phyloP scores from a whole-genome alignment of 2,329 filamentous ascomycete genomes.

The Botrytis hyacinthi region DNA sequence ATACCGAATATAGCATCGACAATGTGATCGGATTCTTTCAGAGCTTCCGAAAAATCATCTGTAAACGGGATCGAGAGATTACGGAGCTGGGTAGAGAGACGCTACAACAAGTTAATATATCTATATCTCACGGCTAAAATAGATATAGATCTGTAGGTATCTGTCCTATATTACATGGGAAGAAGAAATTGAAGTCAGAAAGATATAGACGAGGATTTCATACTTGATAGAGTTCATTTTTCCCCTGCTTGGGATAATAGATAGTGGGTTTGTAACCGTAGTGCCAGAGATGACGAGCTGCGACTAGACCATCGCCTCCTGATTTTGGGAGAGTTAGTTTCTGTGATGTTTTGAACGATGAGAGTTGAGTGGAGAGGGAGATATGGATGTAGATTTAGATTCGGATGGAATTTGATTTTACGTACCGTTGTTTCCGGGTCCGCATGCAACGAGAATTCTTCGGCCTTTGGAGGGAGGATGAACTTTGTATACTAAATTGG shows the following conservation, averaged over 20 bases:
- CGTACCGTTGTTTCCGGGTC: slow-evolving; percentile 71
- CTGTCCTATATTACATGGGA: not conserved
- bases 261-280: slow-evolving; percentile 88
- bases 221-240: slow-evolving; percentile 86
- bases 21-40: slow-evolving; percentile 72
- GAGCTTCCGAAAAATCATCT: slow-evolving; percentile 68
- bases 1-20: slow-evolving; percentile 90
- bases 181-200: not conserved
- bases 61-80: slow-evolving; percentile 82
- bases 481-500: slow-evolving; percentile 68
- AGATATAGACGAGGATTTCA: slow-evolving; percentile 21
- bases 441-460: slow-evolving; percentile 83
- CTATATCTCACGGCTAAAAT: not conserved
- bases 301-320: slow-evolving; percentile 94
- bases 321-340: not conserved
- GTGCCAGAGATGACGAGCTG: slow-evolving; percentile 84
- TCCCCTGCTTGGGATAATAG: slow-evolving; percentile 90
- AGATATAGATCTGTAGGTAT: not conserved
- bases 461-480: slow-evolving; percentile 72
- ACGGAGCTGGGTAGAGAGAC: slow-evolving; percentile 79
- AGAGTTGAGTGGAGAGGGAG: not conserved
- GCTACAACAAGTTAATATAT: slow-evolving; percentile 47
- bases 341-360: not conserved
- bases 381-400: too few species aligned
- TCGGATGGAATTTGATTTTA: not conserved